phyloP scores from a whole-genome alignment of 345 rosid genomes.

The Raphanus sativus region DNA sequence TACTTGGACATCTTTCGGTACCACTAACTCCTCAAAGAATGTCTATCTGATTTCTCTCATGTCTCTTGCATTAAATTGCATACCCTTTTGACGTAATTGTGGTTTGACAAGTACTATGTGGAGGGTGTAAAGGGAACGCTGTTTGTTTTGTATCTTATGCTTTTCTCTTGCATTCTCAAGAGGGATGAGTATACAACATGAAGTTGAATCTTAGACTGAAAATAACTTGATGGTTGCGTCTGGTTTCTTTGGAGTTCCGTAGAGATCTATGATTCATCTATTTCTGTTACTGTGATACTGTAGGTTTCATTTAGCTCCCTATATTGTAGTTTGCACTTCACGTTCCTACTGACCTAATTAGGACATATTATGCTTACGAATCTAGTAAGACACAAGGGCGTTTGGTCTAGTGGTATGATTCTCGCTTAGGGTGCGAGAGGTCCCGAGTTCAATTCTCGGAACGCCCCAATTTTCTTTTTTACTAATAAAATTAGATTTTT shows the following conservation, averaged over 20 bases:
- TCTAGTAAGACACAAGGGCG: slow-evolving; percentile 4
- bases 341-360: neutral
- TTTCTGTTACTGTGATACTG: neutral
- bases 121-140: too few species aligned
- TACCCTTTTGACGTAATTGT: too few species aligned
- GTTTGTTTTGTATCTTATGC: neutral
- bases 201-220: neutral
- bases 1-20: too few species aligned
- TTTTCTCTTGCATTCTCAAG: neutral
- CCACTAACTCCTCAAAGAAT: too few species aligned
- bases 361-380: too few species aligned
- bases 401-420: slow-evolving; percentile 87
- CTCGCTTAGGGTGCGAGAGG: slow-evolving; percentile 90
- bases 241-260: neutral
- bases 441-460: slow-evolving; percentile 83
- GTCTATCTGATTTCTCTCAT: neutral
- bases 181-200: neutral
- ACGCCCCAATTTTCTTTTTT: slow-evolving; percentile 28
- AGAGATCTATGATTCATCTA: neutral
- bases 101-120: too few species aligned
- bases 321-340: neutral
- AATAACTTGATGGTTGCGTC: neutral
- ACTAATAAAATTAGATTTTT: neutral
- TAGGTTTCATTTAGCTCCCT: neutral
- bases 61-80: too few species aligned